phyloP scores from a whole-genome alignment of 2,329 filamentous ascomycete species.

The Bipolaris victoriae region DNA sequence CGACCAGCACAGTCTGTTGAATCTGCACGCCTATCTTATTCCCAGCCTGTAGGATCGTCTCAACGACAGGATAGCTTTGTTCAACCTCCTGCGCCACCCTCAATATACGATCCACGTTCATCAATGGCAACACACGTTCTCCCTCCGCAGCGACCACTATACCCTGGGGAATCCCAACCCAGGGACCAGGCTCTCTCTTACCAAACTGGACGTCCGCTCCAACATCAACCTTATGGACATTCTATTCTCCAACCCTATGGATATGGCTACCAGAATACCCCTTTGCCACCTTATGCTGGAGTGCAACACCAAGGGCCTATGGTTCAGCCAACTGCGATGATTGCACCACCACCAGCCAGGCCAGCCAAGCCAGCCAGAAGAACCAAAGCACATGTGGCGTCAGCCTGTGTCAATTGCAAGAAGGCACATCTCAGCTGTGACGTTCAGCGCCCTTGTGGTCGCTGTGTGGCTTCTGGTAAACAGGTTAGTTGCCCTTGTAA shows the following conservation, averaged over 20 bases:
- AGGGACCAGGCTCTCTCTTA: slow-evolving; percentile 34
- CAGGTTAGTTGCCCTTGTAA: slow-evolving; percentile 51
- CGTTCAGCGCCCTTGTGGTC: slow-evolving; percentile 75
- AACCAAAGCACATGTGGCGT: slow-evolving; percentile 81
- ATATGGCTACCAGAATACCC: slow-evolving; percentile 37
- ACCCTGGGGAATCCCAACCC: slow-evolving; percentile 39
- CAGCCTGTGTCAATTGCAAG: slow-evolving; percentile 85
- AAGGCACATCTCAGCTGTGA: slow-evolving; percentile 74
- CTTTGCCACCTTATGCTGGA: slow-evolving; percentile 34
- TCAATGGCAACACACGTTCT: slow-evolving; percentile 25
- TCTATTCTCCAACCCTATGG: slow-evolving; percentile 36
- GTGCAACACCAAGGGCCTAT: slow-evolving; percentile 39
- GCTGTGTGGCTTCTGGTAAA: slow-evolving; percentile 79
- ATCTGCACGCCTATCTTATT: slow-evolving; percentile 39
- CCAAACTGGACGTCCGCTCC: slow-evolving; percentile 32
- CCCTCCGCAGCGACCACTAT: slow-evolving; percentile 37
- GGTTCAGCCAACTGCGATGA: slow-evolving; percentile 41
- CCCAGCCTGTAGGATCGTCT: slow-evolving; percentile 27
- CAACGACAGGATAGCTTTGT: slow-evolving; percentile 36
- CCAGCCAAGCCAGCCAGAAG: slow-evolving; percentile 46
- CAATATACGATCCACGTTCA: slow-evolving; percentile 35
- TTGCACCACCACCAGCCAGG: slow-evolving; percentile 40
- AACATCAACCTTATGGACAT: slow-evolving; percentile 35
- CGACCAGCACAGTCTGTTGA: slow-evolving; percentile 46
- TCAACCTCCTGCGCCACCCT: slow-evolving; percentile 34